Conservation (phyloP, 2,329 filamentous ascomycete species). For the Cladosporium sphaerospermum region DNA sequence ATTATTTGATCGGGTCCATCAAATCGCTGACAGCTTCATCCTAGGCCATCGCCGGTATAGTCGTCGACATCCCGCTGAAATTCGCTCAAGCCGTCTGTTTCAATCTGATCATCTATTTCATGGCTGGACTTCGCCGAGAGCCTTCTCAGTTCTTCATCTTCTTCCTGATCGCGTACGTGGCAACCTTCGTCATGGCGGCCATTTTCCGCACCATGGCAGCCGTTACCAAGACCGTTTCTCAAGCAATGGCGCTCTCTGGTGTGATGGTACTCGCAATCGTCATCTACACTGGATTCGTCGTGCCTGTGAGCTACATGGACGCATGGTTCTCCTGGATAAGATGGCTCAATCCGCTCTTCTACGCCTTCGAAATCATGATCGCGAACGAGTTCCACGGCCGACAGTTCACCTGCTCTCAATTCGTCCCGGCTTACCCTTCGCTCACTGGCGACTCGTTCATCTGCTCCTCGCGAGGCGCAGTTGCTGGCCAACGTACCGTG, state of each 20-base stretch:
- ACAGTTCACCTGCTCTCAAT: conserved; percentile 29
- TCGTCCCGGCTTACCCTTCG: conserved; percentile 34
- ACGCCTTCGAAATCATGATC: conserved; percentile 57
- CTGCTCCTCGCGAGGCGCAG: conserved; percentile 34
- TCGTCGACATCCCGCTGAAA: conserved; percentile 54
- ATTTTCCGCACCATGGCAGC: conserved; percentile 57
- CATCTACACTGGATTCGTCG: conserved; percentile 53
- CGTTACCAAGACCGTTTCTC: conserved; percentile 64
- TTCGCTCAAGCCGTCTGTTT: conserved; percentile 46
- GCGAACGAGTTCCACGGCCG: conserved; percentile 46
- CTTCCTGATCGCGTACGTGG: conserved; percentile 55
- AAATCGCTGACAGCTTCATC: conserved; percentile 2
- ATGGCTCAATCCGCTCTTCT: conserved; percentile 55
- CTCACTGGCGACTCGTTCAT: conserved; percentile 30
- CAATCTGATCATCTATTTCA: conserved; percentile 55
- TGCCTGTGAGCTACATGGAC: conserved; percentile 34
- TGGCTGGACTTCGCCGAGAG: conserved; percentile 41
- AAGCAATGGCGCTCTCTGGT: conserved; percentile 54
- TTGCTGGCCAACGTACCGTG: conserved; percentile 34
- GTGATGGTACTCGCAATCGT: conserved; percentile 51
- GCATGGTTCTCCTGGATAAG: conserved; percentile 63
- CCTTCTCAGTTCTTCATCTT: conserved; percentile 55
- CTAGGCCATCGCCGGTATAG: conserved; percentile 50
- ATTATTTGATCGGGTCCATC: neutral
- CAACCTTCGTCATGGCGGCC: conserved; percentile 50